phyloP scores from a whole-genome alignment of 2,329 filamentous ascomycete species.

The Alternaria arborescens region DNA sequence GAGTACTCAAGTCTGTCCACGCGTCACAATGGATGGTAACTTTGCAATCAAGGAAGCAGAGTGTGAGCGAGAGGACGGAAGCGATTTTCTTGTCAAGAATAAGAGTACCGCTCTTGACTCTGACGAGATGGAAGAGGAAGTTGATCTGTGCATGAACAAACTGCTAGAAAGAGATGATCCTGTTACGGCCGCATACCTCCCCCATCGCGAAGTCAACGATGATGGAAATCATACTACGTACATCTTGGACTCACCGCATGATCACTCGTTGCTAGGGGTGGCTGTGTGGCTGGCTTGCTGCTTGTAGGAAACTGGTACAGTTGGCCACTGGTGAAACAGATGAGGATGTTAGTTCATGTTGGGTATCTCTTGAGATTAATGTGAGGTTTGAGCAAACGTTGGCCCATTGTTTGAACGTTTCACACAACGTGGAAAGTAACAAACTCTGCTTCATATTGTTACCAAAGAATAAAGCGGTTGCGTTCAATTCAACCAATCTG shows the following conservation, averaged over 20 bases:
- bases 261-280: background rate
- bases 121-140: slow-evolving; percentile 4
- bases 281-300: background rate
- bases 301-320: background rate
- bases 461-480: background rate
- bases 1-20: background rate
- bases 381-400: background rate
- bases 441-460: background rate
- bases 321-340: background rate
- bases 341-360: background rate
- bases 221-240: background rate
- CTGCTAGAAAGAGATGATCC: background rate
- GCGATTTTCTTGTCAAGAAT: background rate
- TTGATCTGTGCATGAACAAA: background rate
- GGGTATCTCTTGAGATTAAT: background rate
- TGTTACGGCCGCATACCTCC: background rate
- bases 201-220: background rate
- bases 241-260: background rate
- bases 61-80: background rate
- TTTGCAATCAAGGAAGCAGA: background rate
- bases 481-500: too few species aligned
- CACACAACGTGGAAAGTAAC: background rate
- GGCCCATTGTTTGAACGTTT: background rate
- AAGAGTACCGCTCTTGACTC: background rate
- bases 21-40: background rate